Evolutionary conservation across 176 grass and related monocot species (phyloP).

Genomic region (Phoenix roebelenii): DNA sequence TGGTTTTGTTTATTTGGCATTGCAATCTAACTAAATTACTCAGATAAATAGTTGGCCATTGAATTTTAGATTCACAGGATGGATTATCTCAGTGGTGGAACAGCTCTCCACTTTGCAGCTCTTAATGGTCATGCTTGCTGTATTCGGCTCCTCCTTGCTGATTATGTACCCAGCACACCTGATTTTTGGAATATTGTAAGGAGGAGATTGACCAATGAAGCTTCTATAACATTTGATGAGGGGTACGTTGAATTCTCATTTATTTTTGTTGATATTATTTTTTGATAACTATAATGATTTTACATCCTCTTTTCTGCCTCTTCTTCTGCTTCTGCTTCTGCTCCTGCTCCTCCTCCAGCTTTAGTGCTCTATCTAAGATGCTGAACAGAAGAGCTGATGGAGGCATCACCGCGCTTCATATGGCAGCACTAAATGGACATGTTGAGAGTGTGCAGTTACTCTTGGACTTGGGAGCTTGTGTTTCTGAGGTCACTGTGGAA

Average conservation of each 20-base stretch:
- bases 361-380: conserved; percentile 53
- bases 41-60: background rate
- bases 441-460: conserved; percentile 72
- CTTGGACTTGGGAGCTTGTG: conserved; percentile 80
- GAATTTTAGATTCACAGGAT: conserved; percentile 72
- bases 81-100: conserved; percentile 80
- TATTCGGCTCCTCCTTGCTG: conserved; percentile 70
- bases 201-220: conserved; percentile 36
- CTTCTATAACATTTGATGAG: conserved; percentile 39
- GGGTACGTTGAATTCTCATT: conserved; percentile 69
- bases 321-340: conserved; percentile 1
- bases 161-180: conserved; percentile 71
- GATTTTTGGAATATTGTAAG: conserved; percentile 73
- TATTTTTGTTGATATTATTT: conserved; percentile 16
- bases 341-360: too few relatives aligned
- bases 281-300: conserved; percentile 23
- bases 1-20: background rate
- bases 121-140: conserved; percentile 80
- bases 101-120: conserved; percentile 88
- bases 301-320: conserved; percentile 15
- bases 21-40: background rate
- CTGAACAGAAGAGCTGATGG: conserved; percentile 82
- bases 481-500: conserved; percentile 69
- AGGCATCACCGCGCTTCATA: conserved; percentile 78
- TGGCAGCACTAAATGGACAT: conserved; percentile 81